A percentile compares a stretch with the other conserved stretches of the same genome.
Evolutionary conservation across 306 rosid genomes (phyloP).

Genomic region (Vigna nakashimae): DNA sequence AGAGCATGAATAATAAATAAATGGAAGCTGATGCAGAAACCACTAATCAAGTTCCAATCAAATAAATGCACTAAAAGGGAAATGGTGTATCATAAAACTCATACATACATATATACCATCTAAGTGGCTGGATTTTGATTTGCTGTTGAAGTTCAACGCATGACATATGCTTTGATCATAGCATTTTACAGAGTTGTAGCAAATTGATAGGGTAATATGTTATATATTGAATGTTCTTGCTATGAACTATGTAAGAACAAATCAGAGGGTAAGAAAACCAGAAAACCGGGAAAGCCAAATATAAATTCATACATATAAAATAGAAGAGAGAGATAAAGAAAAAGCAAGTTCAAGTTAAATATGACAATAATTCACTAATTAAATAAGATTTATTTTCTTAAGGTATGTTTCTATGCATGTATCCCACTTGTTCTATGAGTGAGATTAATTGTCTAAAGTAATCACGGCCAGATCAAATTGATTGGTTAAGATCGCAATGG

Average conservation of each 20-base stretch:
- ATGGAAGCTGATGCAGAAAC: slow-evolving; percentile 68
- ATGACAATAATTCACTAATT: slow-evolving; percentile 28
- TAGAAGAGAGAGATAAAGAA: slow-evolving; percentile 31
- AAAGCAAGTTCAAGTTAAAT: slow-evolving; percentile 22
- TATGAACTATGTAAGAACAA: not conserved
- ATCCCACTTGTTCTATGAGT: not conserved
- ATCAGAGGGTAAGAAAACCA: slow-evolving; percentile 12
- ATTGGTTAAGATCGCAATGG: not conserved
- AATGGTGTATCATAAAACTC: slow-evolving; percentile 51
- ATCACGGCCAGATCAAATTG: not conserved
- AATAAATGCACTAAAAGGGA: slow-evolving; percentile 43
- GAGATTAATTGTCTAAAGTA: not conserved
- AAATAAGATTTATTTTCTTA: not conserved
- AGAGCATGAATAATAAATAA: slow-evolving; percentile 42
- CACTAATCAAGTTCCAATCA: slow-evolving; percentile 54
- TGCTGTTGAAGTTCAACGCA: slow-evolving; percentile 11
- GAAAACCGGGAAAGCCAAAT: not conserved
- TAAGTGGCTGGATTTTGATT: slow-evolving; percentile 25
- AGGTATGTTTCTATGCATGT: not conserved
- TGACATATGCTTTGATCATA: not conserved
- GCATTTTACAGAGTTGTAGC: not conserved
- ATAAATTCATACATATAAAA: slow-evolving; percentile 24
- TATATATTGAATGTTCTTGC: not conserved
- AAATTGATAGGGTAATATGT: not conserved
- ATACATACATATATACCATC: slow-evolving; percentile 33